Conservation (phyloP, 139 green algal species). For the Volvox reticuliferus region DNA sequence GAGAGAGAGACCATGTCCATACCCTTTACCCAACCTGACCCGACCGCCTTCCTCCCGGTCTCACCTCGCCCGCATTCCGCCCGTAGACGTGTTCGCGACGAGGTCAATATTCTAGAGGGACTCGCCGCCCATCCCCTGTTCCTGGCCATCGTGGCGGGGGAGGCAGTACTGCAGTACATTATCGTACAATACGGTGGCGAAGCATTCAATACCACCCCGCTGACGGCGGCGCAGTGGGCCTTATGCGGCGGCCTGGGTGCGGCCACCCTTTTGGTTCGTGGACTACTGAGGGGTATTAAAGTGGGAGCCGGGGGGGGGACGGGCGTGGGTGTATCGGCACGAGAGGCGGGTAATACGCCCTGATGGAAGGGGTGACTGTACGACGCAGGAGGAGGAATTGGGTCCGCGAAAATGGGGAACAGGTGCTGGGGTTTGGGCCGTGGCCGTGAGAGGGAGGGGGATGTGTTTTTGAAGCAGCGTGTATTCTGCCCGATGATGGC, state of each 20-base stretch:
- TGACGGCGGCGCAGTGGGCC: constrained; percentile 75
- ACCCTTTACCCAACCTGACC: no score
- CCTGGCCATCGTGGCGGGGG: constrained; percentile 69
- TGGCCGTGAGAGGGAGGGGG: no score
- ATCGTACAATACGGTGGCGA: constrained; percentile 78
- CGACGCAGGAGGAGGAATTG: no score
- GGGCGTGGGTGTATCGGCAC: no score
- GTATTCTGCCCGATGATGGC: no score
- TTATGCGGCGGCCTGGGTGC: constrained; percentile 79
- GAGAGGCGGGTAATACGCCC: no score
- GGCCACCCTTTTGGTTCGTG: constrained; percentile 65
- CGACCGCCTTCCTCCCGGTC: background rate
- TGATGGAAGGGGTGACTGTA: no score
- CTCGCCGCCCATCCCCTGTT: constrained; percentile 75
- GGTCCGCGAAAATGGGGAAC: no score
- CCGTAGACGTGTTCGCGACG: constrained; percentile 74
- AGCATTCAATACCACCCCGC: constrained; percentile 79
- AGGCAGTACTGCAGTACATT: constrained; percentile 46
- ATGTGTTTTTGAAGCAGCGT: no score
- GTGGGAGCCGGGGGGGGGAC: background rate
- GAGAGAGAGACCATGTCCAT: no score
- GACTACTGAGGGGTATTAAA: constrained; percentile 48
- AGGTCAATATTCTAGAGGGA: constrained; percentile 73
- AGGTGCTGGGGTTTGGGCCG: no score
- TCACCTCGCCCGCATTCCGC: background rate